Base-by-base conservation (phyloP, 1,139 yeast genomes). In the Sporopachydermia cereana region DNA sequence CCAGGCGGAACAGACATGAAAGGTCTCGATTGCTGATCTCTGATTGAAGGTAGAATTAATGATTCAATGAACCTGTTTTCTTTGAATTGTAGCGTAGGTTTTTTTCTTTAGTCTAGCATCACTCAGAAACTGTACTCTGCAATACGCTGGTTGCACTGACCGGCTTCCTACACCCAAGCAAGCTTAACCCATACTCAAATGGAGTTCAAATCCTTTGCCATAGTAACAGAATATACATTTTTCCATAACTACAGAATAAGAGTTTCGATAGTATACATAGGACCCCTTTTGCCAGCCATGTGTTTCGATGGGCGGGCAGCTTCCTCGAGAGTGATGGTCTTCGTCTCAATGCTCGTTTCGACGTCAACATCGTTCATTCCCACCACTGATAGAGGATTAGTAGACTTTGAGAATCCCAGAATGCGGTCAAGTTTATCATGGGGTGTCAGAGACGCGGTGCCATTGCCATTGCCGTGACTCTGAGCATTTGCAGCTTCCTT, bases 251-350 rank as follows among this genome's bases (percentile, higher is more conserved):
- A 55, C 36, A 55, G 44, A n/a, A 54, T 50, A 17, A 57, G 53
- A 45, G 53, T 53, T 41, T 57, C 60, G 4, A 57, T 56, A 20
- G 59, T 49, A 47, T 57, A 57, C 12, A 50, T 47, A 2, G 60
- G 57, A 17, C 54, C 53, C 12, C 51, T 46, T 41, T 56, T 45
- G 5, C 56, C 46, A 24, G 27, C 52, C 57, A 52, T 61, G 48
- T 48, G 54, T 52, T 49, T 58, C 50, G 54, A 61, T 56, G 53
- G 61, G 59, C 47, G 59, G 49, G 47, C 64, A 45, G 58, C 59
- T 48, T 64, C 62, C 48, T 58, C 17, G 16, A 43, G 27, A 16
- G 43, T 43, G 31, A 29, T 42, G 21, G 34, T 51, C 24, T 50
- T 47, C 4, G 44, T 31, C 22, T 45, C 48, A 12, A 41, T 24